Percentiles rank a stretch among this genome's conserved stretches.
Evolutionary conservation across 495 filamentous ascomycete genomes (phyloP).

Genomic region (Trichoderma asperelloides): DNA sequence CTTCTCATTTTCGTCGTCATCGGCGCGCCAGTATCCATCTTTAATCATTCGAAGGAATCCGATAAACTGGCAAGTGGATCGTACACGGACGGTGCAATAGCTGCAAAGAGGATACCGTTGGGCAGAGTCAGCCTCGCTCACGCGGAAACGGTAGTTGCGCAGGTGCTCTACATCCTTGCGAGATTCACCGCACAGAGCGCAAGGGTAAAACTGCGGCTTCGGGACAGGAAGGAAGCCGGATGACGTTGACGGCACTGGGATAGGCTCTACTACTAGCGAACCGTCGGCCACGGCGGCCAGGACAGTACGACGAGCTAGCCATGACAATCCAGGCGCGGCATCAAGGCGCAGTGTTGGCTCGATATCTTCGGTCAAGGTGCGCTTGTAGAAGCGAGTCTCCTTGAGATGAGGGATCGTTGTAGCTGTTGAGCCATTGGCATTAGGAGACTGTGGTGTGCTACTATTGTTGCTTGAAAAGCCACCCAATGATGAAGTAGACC

Average conservation of each 20-base stretch:
- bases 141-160: conserved; percentile 81
- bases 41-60: conserved; percentile 82
- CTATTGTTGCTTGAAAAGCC: conserved; percentile 21
- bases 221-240: conserved; percentile 36
- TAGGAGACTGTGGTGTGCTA: conserved; percentile 42
- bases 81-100: conserved; percentile 75
- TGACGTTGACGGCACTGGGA: conserved; percentile 41
- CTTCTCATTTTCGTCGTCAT: conserved; percentile 66
- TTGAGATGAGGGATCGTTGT: conserved; percentile 48
- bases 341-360: conserved; percentile 90
- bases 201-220: conserved; percentile 57
- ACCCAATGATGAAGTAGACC: conserved; percentile 36
- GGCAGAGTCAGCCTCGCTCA: conserved; percentile 72
- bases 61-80: conserved; percentile 84
- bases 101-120: conserved; percentile 84
- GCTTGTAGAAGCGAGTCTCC: conserved; percentile 90
- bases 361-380: conserved; percentile 77
- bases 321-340: conserved; percentile 80
- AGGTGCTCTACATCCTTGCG: conserved; percentile 59
- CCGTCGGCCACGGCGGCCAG: conserved; percentile 75
- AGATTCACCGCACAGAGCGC: conserved; percentile 80
- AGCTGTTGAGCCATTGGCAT: conserved; percentile 30
- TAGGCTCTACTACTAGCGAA: conserved; percentile 81
- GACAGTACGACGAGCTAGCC: conserved; percentile 79
- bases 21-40: conserved; percentile 78